Evolutionary conservation across 805 yeast genomes (phyloP).

Genomic region (Yamadazyma olivae): DNA sequence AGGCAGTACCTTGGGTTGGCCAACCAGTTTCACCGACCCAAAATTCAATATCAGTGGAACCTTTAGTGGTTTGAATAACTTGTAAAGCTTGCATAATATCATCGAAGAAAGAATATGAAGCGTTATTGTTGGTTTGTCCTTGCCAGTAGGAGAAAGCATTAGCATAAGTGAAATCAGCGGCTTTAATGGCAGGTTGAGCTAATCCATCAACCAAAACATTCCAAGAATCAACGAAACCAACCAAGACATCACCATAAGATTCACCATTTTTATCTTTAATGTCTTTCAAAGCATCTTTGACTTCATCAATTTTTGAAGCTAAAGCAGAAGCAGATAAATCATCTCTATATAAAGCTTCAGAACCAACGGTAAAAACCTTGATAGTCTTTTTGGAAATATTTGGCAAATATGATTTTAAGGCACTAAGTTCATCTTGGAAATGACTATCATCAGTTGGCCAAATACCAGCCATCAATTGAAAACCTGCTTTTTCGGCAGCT

Average conservation of each 20-base stretch:
- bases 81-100: constrained; percentile 98
- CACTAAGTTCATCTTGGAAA: constrained; percentile 68
- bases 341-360: constrained; percentile 91
- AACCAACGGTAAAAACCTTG: constrained; percentile 83
- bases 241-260: constrained; percentile 66
- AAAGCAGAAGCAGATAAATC: constrained; percentile 76
- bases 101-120: constrained; percentile 90
- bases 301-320: constrained; percentile 61
- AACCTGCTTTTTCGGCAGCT: constrained; percentile 75
- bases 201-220: constrained; percentile 81
- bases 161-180: constrained; percentile 83
- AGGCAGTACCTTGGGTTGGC: constrained; percentile 85
- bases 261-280: constrained; percentile 80
- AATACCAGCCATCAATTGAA: constrained; percentile 76
- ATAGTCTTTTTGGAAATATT: constrained; percentile 63
- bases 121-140: constrained; percentile 81
- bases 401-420: constrained; percentile 72
- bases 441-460: constrained; percentile 92
- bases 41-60: constrained; percentile 79
- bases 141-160: constrained; percentile 99
- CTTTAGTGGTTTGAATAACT: constrained; percentile 80
- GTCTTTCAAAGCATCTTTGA: constrained; percentile 56
- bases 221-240: constrained; percentile 97
- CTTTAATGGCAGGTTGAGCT: constrained; percentile 66
- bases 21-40: constrained; percentile 99